Percentiles rank a stretch among this genome's conserved stretches.
phyloP scores from a whole-genome alignment of 73 alveolate species.

The Paramecium tetraurelia region DNA sequence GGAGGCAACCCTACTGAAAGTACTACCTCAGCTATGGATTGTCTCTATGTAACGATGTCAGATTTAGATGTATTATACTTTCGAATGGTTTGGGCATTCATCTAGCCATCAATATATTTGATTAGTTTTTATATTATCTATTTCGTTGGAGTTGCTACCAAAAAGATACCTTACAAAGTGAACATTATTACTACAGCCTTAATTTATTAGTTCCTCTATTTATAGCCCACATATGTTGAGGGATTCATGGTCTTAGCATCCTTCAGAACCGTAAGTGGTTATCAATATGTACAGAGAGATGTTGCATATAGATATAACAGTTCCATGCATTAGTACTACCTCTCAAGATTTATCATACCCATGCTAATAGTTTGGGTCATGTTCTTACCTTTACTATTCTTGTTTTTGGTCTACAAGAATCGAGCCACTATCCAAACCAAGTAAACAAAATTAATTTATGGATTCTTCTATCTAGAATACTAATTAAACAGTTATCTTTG shows the following conservation, averaged over 20 bases:
- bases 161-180: background rate
- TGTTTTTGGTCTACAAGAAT: background rate
- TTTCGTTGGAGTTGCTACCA: background rate
- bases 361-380: conserved; percentile 47
- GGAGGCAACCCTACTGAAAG: conserved; percentile 52
- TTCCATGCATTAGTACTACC: background rate
- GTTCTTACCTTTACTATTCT: conserved; percentile 16
- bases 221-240: background rate
- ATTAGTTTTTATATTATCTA: background rate
- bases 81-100: conserved; percentile 48
- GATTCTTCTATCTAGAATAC: conserved; percentile 46
- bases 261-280: conserved; percentile 39
- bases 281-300: conserved; percentile 34
- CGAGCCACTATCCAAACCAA: background rate
- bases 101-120: conserved; percentile 38
- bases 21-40: conserved; percentile 48
- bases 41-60: background rate
- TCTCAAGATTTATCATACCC: background rate
- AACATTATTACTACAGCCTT: conserved; percentile 22
- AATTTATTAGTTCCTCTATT: background rate
- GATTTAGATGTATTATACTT: conserved; percentile 26
- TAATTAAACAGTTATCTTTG: conserved; percentile 41
- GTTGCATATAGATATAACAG: conserved; percentile 46
- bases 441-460: conserved; percentile 11
- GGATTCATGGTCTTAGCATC: conserved; percentile 24